Conservation (phyloP, 2,329 filamentous ascomycete species). For the Aureobasidium sp. region DNA sequence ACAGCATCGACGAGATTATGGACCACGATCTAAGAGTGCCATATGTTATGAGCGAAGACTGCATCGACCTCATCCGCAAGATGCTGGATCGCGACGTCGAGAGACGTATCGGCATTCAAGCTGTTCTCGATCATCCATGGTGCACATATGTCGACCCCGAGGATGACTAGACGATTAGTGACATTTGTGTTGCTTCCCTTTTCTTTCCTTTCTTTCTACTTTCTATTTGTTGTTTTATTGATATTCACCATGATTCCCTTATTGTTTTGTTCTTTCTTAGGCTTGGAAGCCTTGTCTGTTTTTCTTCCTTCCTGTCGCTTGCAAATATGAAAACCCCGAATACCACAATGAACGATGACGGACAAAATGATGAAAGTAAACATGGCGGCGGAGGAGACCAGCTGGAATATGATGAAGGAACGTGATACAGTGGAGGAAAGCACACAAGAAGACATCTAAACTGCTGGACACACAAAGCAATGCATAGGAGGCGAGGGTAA, state of each 20-base stretch:
- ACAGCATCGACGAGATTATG: conserved; percentile 98
- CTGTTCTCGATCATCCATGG: conserved; percentile 89
- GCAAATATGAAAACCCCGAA: conserved; percentile 1
- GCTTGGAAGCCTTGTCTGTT: neutral
- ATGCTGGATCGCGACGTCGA: conserved; percentile 92
- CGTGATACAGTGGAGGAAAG: neutral
- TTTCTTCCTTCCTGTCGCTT: neutral
- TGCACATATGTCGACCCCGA: conserved; percentile 32
- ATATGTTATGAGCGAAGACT: conserved; percentile 81
- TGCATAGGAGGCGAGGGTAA: neutral
- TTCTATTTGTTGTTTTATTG: neutral
- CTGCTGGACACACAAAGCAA: neutral
- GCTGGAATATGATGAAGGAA: neutral
- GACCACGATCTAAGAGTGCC: conserved; percentile 90
- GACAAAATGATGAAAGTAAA: neutral
- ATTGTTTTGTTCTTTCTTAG: neutral
- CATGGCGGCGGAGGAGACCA: neutral
- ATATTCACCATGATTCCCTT: conserved; percentile 1
- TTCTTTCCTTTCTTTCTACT: neutral
- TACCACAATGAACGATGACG: neutral
- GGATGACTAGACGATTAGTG: conserved; percentile 2
- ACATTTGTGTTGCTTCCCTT: neutral
- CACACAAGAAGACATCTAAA: neutral
- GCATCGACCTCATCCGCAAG: conserved; percentile 80
- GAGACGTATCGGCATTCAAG: conserved; percentile 73